Conservation (phyloP, 306 rosid genomes). For the Cucurbita maxima region DNA sequence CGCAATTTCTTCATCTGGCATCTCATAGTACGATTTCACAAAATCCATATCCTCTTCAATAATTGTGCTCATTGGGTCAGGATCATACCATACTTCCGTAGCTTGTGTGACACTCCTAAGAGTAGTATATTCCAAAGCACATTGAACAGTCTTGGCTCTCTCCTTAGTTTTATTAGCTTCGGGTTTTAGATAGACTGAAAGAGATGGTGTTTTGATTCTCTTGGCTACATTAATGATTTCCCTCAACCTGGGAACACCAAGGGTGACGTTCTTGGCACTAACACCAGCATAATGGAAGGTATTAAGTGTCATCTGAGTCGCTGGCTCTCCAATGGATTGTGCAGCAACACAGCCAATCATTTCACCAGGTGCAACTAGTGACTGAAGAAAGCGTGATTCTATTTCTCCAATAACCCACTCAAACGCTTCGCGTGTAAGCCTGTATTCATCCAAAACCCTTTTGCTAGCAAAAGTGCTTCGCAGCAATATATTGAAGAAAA, state of each 20-base stretch:
- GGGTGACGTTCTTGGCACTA: conserved; percentile 96
- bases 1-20: conserved; percentile 95
- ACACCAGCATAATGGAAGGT: conserved; percentile 99
- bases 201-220: conserved; percentile 90
- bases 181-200: conserved; percentile 71
- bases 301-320: conserved; percentile 99
- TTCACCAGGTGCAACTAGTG: conserved; percentile 95
- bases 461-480: conserved; percentile 94
- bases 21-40: conserved; percentile 82
- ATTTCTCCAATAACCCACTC: conserved; percentile 98
- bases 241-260: conserved; percentile 95
- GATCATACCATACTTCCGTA: conserved; percentile 98
- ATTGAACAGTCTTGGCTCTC: conserved; percentile 92
- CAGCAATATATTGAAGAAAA: conserved; percentile 75
- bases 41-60: conserved; percentile 91
- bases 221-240: conserved; percentile 97
- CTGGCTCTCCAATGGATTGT: conserved; percentile 96
- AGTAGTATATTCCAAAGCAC: conserved; percentile 95
- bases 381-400: conserved; percentile 90
- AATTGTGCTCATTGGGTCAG: conserved; percentile 83
- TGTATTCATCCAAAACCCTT: conserved; percentile 88
- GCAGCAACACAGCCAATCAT: conserved; percentile 99
- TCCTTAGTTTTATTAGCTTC: conserved; percentile 85
- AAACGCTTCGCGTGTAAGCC: conserved; percentile 97
- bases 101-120: conserved; percentile 97